A percentile compares a stretch with the other conserved stretches of the same genome.
Evolutionary conservation across 495 filamentous ascomycete species (phyloP).

Genomic region (Chlorociboria aeruginascens): DNA sequence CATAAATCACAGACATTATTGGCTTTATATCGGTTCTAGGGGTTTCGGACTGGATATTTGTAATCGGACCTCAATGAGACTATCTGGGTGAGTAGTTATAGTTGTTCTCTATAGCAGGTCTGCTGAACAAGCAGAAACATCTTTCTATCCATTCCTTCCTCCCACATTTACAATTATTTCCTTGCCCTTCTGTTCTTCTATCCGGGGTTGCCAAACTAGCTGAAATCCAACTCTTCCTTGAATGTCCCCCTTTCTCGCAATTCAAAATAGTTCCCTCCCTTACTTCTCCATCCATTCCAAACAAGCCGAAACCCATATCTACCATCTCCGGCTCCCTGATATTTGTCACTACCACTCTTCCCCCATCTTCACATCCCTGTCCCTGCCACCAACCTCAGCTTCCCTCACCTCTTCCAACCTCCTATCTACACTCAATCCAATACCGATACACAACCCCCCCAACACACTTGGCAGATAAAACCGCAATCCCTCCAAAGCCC

Average conservation of each 20-base stretch:
- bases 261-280: neutral
- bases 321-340: neutral
- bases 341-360: constrained; percentile 1
- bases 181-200: neutral
- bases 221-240: too few relatives aligned
- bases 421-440: constrained; percentile 12
- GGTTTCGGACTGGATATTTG: too few relatives aligned
- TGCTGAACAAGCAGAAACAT: neutral
- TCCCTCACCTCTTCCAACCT: constrained; percentile 17
- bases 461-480: constrained; percentile 5
- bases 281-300: neutral
- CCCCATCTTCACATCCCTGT: constrained; percentile 10
- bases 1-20: neutral
- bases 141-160: neutral
- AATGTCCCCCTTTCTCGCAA: too few relatives aligned
- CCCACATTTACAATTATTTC: neutral
- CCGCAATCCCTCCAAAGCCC: constrained; percentile 20
- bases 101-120: too few relatives aligned
- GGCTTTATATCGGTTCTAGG: neutral
- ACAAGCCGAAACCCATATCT: neutral
- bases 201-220: neutral
- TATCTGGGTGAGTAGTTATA: too few relatives aligned
- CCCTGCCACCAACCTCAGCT: constrained; percentile 33
- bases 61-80: too few relatives aligned
- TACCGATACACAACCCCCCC: constrained; percentile 6